These are phyloP conservation scores for Lasiodiplodia sp. DNA, from an alignment of 2,329 filamentous ascomycete species.

Conservation along the genomic window DNA sequence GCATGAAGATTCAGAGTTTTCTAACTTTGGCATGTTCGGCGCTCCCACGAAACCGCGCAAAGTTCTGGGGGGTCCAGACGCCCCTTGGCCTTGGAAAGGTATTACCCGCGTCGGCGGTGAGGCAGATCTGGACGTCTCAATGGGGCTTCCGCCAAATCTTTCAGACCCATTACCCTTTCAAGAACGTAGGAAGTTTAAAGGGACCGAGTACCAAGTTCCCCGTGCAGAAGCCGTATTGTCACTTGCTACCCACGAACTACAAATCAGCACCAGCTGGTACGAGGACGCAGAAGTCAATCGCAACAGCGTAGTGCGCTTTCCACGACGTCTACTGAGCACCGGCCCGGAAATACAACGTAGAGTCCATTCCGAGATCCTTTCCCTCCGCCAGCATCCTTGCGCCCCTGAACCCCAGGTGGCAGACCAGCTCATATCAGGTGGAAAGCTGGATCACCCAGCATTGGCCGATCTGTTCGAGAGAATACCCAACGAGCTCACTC, in stretches of 20 bases:
- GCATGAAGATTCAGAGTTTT: slow-evolving; percentile 33
- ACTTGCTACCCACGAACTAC: slow-evolving; percentile 5
- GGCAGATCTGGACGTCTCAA: neutral
- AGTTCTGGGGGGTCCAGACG: slow-evolving; percentile 71
- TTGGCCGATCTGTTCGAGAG: slow-evolving; percentile 66
- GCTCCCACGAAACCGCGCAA: slow-evolving; percentile 34
- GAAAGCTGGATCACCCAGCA: slow-evolving; percentile 59
- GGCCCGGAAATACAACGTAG: slow-evolving; percentile 49
- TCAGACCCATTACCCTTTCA: neutral
- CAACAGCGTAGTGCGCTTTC: slow-evolving; percentile 28
- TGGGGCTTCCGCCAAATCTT: neutral
- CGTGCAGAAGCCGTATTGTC: slow-evolving; percentile 40
- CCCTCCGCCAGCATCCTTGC: neutral
- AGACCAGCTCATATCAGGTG: neutral
- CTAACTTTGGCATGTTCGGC: slow-evolving; percentile 35
- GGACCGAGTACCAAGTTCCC: slow-evolving; percentile 41
- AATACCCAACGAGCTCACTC: slow-evolving; percentile 70
- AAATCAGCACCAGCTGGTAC: neutral
- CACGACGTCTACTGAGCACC: slow-evolving; percentile 46
- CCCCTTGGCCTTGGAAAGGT: slow-evolving; percentile 74
- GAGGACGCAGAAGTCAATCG: neutral
- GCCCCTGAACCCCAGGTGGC: neutral
- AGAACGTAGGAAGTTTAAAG: slow-evolving; percentile 48
- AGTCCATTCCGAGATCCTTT: slow-evolving; percentile 38
- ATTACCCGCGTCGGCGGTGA: slow-evolving; percentile 69